These are phyloP conservation scores for Letharia lupina DNA, from an alignment of 495 filamentous ascomycete species.

Conservation along the genomic window DNA sequence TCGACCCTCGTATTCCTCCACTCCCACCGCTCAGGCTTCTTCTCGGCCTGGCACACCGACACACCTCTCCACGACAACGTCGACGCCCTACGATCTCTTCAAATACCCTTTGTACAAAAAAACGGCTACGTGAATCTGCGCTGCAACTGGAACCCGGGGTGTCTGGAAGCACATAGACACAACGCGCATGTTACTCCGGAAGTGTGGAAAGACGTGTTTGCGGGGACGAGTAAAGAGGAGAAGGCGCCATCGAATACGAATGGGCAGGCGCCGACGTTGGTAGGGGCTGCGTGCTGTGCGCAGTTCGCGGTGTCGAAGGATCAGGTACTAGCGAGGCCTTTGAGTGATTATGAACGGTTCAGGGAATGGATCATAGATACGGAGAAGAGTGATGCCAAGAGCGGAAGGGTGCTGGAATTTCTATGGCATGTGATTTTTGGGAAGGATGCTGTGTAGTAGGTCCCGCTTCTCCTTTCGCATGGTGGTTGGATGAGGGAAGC, in stretches of 20 bases:
- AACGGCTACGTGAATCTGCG: constrained; percentile 44
- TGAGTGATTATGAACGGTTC: constrained; percentile 46
- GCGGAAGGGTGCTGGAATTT: constrained; percentile 62
- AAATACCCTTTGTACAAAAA: constrained; percentile 35
- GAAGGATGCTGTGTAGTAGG: constrained; percentile 39
- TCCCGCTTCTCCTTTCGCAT: background rate
- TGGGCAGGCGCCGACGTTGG: constrained; percentile 28
- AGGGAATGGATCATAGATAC: constrained; percentile 56
- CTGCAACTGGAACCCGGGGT: constrained; percentile 40
- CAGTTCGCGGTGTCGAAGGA: constrained; percentile 59
- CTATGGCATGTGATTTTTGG: constrained; percentile 63
- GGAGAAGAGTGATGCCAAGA: constrained; percentile 45
- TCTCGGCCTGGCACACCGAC: constrained; percentile 38
- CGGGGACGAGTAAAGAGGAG: constrained; percentile 37
- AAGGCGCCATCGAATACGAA: constrained; percentile 25
- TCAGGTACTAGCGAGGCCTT: constrained; percentile 40
- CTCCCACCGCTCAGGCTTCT: constrained; percentile 36
- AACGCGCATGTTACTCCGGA: constrained; percentile 24
- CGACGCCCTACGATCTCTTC: constrained; percentile 32
- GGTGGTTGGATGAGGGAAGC: too few relatives aligned
- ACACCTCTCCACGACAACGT: constrained; percentile 30
- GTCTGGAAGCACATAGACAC: constrained; percentile 36
- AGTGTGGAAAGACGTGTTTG: constrained; percentile 40
- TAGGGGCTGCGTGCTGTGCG: constrained; percentile 52
- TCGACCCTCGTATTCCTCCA: constrained; percentile 43